phyloP scores from a whole-genome alignment of 371 early-diverging fungal genomes.

The Mortierella sp. region DNA sequence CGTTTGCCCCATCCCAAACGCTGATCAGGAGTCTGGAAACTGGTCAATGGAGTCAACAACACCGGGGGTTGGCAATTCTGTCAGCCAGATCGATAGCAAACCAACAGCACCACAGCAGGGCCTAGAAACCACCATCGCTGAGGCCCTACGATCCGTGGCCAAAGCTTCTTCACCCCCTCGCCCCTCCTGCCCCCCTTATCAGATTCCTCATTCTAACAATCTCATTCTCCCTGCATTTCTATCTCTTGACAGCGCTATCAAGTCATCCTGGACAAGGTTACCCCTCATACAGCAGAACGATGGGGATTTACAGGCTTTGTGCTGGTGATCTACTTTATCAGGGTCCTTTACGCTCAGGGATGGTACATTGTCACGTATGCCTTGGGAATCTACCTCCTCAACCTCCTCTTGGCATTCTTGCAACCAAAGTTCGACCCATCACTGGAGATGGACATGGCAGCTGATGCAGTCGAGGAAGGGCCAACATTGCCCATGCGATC shows the following conservation, averaged over 20 bases:
- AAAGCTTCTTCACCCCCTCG: too few relatives aligned
- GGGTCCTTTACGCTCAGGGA: conserved; percentile 87
- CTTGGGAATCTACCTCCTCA: conserved; percentile 94
- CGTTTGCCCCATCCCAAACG: too few relatives aligned
- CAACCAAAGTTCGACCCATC: conserved; percentile 97
- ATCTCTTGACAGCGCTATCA: conserved; percentile 66
- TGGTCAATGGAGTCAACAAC: too few relatives aligned
- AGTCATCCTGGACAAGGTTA: conserved; percentile 78
- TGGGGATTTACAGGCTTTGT: conserved; percentile 78
- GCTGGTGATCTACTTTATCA: conserved; percentile 78
- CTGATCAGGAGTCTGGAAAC: too few relatives aligned
- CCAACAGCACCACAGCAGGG: too few relatives aligned
- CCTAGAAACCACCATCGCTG: too few relatives aligned
- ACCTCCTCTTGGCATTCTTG: conserved; percentile 93
- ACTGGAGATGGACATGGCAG: conserved; percentile 78
- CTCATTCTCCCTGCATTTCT: not conserved
- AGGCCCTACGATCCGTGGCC: too few relatives aligned
- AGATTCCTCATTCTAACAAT: not conserved
- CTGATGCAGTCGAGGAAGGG: conserved; percentile 73
- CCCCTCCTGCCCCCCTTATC: too few relatives aligned
- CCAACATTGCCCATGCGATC: conserved; percentile 84
- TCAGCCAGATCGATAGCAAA: too few relatives aligned
- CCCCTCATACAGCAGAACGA: conserved; percentile 78
- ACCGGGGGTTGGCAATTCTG: too few relatives aligned
- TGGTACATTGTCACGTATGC: conserved; percentile 95